Conservation (phyloP, 805 yeast species). For the Osmozyma mogii region DNA sequence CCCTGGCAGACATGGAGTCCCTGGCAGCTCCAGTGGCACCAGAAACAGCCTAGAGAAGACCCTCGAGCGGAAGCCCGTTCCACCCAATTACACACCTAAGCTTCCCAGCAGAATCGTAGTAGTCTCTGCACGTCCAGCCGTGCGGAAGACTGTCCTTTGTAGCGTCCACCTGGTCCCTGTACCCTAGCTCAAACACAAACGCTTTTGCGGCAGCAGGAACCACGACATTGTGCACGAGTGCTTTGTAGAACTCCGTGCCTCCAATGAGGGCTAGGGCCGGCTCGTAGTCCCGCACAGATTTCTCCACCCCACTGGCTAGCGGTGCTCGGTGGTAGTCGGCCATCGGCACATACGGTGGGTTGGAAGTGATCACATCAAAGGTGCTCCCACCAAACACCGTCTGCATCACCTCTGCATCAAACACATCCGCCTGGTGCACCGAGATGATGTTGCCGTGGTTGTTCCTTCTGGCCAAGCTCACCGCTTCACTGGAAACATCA, state of each 20-base stretch:
- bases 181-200: slow-evolving; percentile 76
- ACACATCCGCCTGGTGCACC: slow-evolving; percentile 10
- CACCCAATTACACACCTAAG: slow-evolving; percentile 63
- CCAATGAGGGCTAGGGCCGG: slow-evolving; percentile 80
- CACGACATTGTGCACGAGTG: slow-evolving; percentile 42
- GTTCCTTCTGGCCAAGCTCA: slow-evolving; percentile 44
- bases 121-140: slow-evolving; percentile 43
- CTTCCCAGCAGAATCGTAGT: slow-evolving; percentile 43
- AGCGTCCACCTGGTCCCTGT: slow-evolving; percentile 43
- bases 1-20: neutral
- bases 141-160: slow-evolving; percentile 20
- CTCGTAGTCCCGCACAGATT: slow-evolving; percentile 65
- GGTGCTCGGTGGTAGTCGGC: slow-evolving; percentile 32
- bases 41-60: slow-evolving; percentile 11
- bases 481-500: slow-evolving; percentile 51
- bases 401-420: slow-evolving; percentile 4
- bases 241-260: slow-evolving; percentile 58
- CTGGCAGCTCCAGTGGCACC: slow-evolving; percentile 6
- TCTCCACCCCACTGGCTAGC: slow-evolving; percentile 37
- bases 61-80: no score
- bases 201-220: slow-evolving; percentile 36
- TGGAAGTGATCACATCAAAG: slow-evolving; percentile 60
- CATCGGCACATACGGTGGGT: slow-evolving; percentile 80
- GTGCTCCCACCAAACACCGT: slow-evolving; percentile 1
- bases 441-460: slow-evolving; percentile 3